Percentiles rank a stretch among this genome's conserved stretches.
Conservation (phyloP, 2,329 filamentous ascomycete species). For the Penicillium sp. region DNA sequence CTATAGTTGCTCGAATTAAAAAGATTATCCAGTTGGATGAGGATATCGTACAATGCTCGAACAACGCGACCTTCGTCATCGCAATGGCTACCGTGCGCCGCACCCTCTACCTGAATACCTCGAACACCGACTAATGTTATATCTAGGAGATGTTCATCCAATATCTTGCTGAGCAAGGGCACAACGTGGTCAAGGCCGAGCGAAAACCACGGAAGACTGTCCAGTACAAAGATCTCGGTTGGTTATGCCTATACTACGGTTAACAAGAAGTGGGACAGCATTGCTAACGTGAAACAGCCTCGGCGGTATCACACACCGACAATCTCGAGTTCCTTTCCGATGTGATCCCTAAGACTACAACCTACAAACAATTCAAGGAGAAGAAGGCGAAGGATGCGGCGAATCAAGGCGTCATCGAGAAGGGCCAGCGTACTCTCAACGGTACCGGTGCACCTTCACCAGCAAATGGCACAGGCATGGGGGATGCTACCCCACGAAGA, state of each 20-base stretch:
- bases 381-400: conserved; percentile 45
- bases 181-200: conserved; percentile 86
- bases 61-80: conserved; percentile 91
- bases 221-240: conserved; percentile 91
- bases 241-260: conserved; percentile 20
- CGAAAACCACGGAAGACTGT: conserved; percentile 89
- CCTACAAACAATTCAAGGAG: conserved; percentile 76
- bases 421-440: conserved; percentile 40
- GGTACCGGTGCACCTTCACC: conserved; percentile 21
- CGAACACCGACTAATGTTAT: conserved; percentile 7
- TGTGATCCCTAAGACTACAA: conserved; percentile 80
- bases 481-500: conserved; percentile 13
- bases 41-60: conserved; percentile 81
- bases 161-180: conserved; percentile 78
- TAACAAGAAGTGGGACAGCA: not conserved
- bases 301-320: conserved; percentile 81
- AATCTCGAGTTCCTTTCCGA: conserved; percentile 94
- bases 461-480: conserved; percentile 23
- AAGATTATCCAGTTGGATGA: conserved; percentile 89
- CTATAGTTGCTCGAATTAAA: conserved; percentile 83
- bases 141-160: conserved; percentile 89
- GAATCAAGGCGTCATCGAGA: conserved; percentile 33
- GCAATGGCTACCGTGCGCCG: conserved; percentile 74
- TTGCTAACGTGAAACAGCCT: conserved; percentile 54
- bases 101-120: conserved; percentile 7